A percentile compares a stretch with the other conserved stretches of the same genome.
phyloP scores from a whole-genome alignment of 352 stramenopile species.

The Globisporangium cystogenes region DNA sequence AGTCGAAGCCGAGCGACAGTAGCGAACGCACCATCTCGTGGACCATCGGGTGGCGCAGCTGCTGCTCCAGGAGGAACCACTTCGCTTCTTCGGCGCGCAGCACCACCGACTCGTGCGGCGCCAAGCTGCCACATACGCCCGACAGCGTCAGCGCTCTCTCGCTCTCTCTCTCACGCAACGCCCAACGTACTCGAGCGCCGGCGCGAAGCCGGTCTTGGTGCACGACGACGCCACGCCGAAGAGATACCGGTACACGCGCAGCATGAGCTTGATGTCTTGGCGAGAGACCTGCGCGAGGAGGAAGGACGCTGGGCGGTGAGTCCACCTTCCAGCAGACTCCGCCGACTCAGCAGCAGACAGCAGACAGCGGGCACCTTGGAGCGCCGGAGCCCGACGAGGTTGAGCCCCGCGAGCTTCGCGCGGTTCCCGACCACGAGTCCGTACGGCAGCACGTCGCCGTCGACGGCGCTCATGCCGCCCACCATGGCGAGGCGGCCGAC shows the following conservation, averaged over 20 bases:
- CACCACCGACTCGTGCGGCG: conserved; percentile 41
- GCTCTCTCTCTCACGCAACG: background rate
- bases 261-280: conserved; percentile 68
- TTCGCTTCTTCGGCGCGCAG: conserved; percentile 51
- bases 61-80: conserved; percentile 35
- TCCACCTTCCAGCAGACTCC: too few species aligned
- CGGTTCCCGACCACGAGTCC: conserved; percentile 69
- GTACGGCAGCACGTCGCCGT: conserved; percentile 78
- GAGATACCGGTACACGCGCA: conserved; percentile 74
- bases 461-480: conserved; percentile 74
- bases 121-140: too few species aligned
- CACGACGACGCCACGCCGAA: conserved; percentile 43
- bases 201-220: conserved; percentile 65
- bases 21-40: conserved; percentile 43
- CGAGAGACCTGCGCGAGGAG: conserved; percentile 48
- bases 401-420: conserved; percentile 69
- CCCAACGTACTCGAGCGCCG: conserved; percentile 52
- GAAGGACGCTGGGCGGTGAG: too few species aligned
- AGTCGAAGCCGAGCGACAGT: too few species aligned
- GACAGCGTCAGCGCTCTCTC: too few species aligned
- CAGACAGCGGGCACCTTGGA: conserved; percentile 36
- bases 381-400: conserved; percentile 67
- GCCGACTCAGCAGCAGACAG: background rate
- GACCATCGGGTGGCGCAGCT: conserved; percentile 41
- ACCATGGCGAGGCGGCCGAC: conserved; percentile 73